Base-by-base conservation (phyloP, 2,329 filamentous ascomycete genomes). In the Paraconiothyrium brasiliense region DNA sequence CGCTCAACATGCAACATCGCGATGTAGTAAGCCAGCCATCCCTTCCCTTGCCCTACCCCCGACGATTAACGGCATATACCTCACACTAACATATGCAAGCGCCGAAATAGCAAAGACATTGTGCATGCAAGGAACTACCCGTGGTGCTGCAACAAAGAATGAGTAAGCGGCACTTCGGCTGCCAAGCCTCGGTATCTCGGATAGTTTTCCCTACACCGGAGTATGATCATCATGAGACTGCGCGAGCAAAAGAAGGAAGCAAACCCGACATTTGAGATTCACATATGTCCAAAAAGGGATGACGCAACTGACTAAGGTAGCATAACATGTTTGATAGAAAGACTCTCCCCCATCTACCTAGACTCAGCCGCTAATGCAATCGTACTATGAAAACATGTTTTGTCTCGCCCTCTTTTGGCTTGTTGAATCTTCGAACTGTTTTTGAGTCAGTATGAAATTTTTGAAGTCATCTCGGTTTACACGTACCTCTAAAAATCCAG, bases 401-500 rank as follows among this genome's bases (percentile, higher is more conserved):
- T 44, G 54, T 57, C 66, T n/a, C 60, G 55, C 13, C 58, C 58
- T 68, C 59, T 71, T 73, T 22, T 68, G 10, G 7, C 61, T 71
- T 39, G 69, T 67, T 9, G 71, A 70, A 60, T 76, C 71, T 50
- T 76, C 73, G 47, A 67, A 73, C 73, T 76, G 52, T 39, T 16
- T 3, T n/a, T 16, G 16, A 8, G 43, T 73, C 61, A 73, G 67
- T 41, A 30, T 7, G 49, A 22, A 30, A 30, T 43, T 20, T 32
- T 11, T 52, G 30, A 49, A 43, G 24, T 27, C n/a, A n/a, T 4
- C 48, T 52, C 14, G 1, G 37, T 2, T 34, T n/a, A 14, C 16
- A 63, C 73, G 58, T 83, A 97, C 94, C 84, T 97, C 91, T 57
- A 97, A 82, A 77, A 97, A 97, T 47, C 88, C 90, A 10, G 92